Evolutionary conservation across 2,329 filamentous ascomycete genomes (phyloP).

Genomic region (Didymella lethalis): DNA sequence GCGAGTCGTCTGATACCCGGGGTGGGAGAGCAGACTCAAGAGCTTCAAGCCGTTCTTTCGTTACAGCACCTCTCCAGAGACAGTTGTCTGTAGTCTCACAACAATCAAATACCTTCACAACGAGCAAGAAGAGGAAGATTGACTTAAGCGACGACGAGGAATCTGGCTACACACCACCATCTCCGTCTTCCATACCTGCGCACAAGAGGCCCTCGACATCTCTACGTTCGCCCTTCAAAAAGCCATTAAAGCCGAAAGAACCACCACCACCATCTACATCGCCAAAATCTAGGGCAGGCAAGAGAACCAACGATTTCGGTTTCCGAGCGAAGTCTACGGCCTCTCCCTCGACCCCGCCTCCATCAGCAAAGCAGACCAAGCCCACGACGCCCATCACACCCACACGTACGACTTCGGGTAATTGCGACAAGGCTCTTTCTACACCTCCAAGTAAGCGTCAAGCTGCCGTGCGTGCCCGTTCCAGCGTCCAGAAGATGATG

Average conservation of each 20-base stretch:
- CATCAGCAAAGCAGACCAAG: not conserved
- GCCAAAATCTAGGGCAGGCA: not conserved
- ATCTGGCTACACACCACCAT: not conserved
- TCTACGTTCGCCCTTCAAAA: not conserved
- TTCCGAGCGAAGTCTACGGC: constrained; percentile 9
- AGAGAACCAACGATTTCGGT: constrained; percentile 18
- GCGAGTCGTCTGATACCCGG: not conserved
- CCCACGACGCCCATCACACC: constrained; percentile 1
- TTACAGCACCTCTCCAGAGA: not conserved
- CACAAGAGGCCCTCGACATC: not conserved
- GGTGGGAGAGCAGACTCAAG: constrained; percentile 11
- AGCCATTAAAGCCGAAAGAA: not conserved
- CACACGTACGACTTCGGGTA: not conserved
- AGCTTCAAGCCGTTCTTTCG: constrained; percentile 9
- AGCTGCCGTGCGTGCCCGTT: not conserved
- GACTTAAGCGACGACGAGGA: constrained; percentile 13
- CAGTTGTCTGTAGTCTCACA: constrained; percentile 11
- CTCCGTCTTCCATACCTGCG: not conserved
- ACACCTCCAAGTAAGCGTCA: constrained; percentile 2
- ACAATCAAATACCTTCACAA: not conserved
- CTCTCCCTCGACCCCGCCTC: not conserved
- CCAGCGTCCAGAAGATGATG: constrained; percentile 3
- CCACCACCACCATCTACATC: not conserved
- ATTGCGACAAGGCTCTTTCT: not conserved
- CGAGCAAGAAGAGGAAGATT: constrained; percentile 10